Evolutionary conservation across 371 early-diverging fungal genomes (phyloP).

Genomic region (Globomyces sp.): DNA sequence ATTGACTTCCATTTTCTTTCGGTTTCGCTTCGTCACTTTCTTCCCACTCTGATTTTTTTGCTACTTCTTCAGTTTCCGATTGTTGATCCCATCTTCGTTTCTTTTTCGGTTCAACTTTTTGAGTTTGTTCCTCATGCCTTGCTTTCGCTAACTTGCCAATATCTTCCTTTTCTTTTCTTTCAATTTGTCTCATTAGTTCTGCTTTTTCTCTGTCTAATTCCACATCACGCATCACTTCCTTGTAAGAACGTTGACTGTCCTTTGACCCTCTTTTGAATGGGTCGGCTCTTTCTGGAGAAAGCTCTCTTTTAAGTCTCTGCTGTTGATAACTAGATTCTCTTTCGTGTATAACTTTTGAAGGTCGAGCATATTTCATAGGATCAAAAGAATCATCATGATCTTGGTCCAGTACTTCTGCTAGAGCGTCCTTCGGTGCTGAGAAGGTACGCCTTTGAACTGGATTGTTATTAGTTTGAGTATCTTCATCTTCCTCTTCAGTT

Average conservation of each 20-base stretch:
- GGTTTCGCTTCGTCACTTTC: constrained; percentile 58
- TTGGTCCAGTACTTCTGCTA: background rate
- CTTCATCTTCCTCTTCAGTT: too few species aligned
- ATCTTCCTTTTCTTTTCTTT: constrained; percentile 72
- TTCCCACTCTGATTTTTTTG: constrained; percentile 68
- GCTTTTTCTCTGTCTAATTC: constrained; percentile 84
- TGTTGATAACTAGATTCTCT: constrained; percentile 35
- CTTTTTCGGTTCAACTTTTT: background rate
- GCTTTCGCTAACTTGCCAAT: constrained; percentile 50
- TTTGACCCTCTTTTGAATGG: constrained; percentile 60
- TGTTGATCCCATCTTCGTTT: constrained; percentile 10
- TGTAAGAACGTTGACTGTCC: constrained; percentile 63
- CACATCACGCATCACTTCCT: constrained; percentile 82
- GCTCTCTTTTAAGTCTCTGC: constrained; percentile 52
- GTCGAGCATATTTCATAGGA: constrained; percentile 62
- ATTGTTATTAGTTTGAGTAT: too few species aligned
- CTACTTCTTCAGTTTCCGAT: constrained; percentile 22
- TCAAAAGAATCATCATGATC: constrained; percentile 49
- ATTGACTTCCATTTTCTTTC: constrained; percentile 16
- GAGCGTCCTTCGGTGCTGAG: constrained; percentile 5
- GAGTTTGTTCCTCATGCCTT: constrained; percentile 22
- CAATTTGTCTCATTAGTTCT: constrained; percentile 48
- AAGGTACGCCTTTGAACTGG: background rate
- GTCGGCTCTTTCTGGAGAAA: constrained; percentile 87
- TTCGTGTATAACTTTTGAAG: constrained; percentile 70